Base-by-base conservation (phyloP, 768 basidiomycete species). In the Cubamyces sp. region DNA sequence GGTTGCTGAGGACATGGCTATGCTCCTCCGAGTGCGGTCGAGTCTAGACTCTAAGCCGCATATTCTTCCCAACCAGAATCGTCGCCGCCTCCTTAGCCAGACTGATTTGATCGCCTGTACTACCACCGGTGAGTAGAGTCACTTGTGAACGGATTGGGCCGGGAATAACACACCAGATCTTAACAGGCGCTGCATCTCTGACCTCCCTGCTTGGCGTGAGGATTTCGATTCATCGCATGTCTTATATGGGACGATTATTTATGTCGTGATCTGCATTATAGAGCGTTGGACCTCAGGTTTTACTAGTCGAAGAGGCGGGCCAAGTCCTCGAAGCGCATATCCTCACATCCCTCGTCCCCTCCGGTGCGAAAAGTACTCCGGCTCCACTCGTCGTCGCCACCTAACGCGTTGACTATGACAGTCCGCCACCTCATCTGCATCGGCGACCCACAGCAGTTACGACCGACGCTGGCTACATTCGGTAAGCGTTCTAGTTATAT, bases 271-370 rank as follows among this genome's bases (percentile, higher is more conserved):
- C 3, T 45, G 16, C 16, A 15, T 34, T 57, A 3, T 54, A 90
- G 87, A 82, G 82, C 15, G 69, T 91, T 5, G 74, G 69, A 5
- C 90, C 90, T 0, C 80, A 78, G 34, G 82, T 91, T 0, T 69
- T 91, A 49, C 74, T 92, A 50, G 87, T 92, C 0, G 90, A 93
- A 71, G 91, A 92, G 70, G 91, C 91, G 0, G 91, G 91, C 0
- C 91, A 93, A 73, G 88, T 92, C 1, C 79, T 92, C 28, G 91
- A 92, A 73, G 87, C 91, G 3, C 91, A 92, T 64, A 79, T 92
- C 16, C 71, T 92, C 5, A 83, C 82, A 3, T 82, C 80, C 40
- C 76, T 91, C 0, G 88, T 89, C 2, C 79, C 52, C 30, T 58
- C 56, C 1, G 62, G 62, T 63, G 23, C 18, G 57, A 34, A 11